These are phyloP conservation scores for Phialophora chinensis DNA, from an alignment of 2,329 filamentous ascomycete genomes.

Conservation along the genomic window DNA sequence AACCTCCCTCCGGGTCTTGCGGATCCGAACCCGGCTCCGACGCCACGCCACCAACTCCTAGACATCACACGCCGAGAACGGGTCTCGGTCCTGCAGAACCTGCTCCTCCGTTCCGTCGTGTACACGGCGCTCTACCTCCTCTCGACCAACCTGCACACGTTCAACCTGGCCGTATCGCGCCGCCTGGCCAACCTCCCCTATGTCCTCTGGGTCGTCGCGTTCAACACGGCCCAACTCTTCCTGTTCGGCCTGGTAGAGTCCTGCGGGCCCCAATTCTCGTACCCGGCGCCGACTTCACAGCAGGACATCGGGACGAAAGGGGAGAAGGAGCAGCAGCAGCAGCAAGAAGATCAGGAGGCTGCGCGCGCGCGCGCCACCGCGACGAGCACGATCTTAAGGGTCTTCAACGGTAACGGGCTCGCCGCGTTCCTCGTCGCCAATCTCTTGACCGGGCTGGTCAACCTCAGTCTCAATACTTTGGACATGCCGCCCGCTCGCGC, in stretches of 20 bases:
- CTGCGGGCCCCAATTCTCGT: constrained; percentile 44
- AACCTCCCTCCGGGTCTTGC: neutral
- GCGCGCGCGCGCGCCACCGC: constrained; percentile 43
- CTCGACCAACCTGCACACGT: constrained; percentile 69
- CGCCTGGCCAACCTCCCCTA: constrained; percentile 93
- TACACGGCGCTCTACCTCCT: constrained; percentile 76
- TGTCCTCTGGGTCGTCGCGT: constrained; percentile 87
- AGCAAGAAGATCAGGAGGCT: neutral
- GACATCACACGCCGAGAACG: constrained; percentile 22
- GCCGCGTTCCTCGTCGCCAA: constrained; percentile 87
- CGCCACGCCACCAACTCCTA: neutral
- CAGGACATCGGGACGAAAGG: constrained; percentile 68
- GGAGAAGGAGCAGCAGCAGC: constrained; percentile 40
- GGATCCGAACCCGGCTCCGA: constrained; percentile 1
- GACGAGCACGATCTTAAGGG: constrained; percentile 79
- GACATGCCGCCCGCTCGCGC: constrained; percentile 68
- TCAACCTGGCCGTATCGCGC: constrained; percentile 79
- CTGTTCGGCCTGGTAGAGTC: constrained; percentile 80
- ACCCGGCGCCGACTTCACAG: constrained; percentile 33
- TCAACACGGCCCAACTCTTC: constrained; percentile 83
- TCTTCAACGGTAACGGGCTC: constrained; percentile 88
- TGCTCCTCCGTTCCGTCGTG: constrained; percentile 43
- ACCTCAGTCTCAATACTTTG: constrained; percentile 83
- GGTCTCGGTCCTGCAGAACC: constrained; percentile 26
- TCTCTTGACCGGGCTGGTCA: constrained; percentile 84